A percentile compares a stretch with the other conserved stretches of the same genome.
These are phyloP conservation scores for Cadophora sp. DNA, from an alignment of 2,329 filamentous ascomycete genomes.

Conservation along the genomic window DNA sequence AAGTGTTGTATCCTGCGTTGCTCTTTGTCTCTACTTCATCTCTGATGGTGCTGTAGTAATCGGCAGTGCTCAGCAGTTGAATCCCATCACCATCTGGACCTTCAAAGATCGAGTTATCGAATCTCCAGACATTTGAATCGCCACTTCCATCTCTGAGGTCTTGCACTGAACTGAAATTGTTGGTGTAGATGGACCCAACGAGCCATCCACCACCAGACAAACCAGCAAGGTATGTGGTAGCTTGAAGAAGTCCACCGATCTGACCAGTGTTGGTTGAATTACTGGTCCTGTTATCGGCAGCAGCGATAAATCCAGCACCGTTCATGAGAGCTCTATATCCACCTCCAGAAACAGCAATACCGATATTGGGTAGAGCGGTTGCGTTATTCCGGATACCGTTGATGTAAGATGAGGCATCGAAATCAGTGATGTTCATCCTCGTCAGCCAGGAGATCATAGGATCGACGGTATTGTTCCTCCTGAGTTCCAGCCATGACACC, in stretches of 20 bases:
- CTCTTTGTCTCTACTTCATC: slow-evolving; percentile 66
- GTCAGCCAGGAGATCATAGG: slow-evolving; percentile 78
- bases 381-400: slow-evolving; percentile 61
- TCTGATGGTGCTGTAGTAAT: slow-evolving; percentile 68
- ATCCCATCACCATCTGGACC: slow-evolving; percentile 59
- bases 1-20: slow-evolving; percentile 69
- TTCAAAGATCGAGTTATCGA: slow-evolving; percentile 66
- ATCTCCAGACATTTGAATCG: slow-evolving; percentile 63
- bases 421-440: slow-evolving; percentile 75
- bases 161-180: slow-evolving; percentile 78
- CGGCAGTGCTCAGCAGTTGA: slow-evolving; percentile 59
- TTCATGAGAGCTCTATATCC: slow-evolving; percentile 88
- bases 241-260: slow-evolving; percentile 81
- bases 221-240: slow-evolving; percentile 80
- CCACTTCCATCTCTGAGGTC: slow-evolving; percentile 56
- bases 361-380: slow-evolving; percentile 70
- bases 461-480: slow-evolving; percentile 74
- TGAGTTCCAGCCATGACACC: slow-evolving; percentile 72
- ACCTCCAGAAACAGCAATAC: slow-evolving; percentile 80
- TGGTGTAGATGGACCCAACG: slow-evolving; percentile 77
- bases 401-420: slow-evolving; percentile 79
- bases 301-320: slow-evolving; percentile 79
- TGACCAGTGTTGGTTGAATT: slow-evolving; percentile 68
- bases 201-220: slow-evolving; percentile 87
- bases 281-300: slow-evolving; percentile 76